Evolutionary conservation across 192 early-diverging fungal species (phyloP).

Genomic region (Dissophora ornata): DNA sequence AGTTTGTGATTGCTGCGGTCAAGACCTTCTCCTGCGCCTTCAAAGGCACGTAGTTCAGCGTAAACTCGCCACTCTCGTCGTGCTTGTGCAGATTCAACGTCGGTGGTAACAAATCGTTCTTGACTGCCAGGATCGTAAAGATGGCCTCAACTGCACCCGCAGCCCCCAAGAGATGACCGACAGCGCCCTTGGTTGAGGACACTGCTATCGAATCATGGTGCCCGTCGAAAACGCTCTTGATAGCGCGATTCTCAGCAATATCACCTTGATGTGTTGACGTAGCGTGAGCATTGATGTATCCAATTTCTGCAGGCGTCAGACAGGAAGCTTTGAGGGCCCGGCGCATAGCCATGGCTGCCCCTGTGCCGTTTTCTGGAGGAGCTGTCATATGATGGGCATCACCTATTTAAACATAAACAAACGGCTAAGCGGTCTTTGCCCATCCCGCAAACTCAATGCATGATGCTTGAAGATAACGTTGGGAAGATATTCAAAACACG

Average conservation of each 20-base stretch:
- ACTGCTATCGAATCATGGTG: conserved; percentile 67
- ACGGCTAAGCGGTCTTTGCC: too few relatives aligned
- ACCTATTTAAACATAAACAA: too few relatives aligned
- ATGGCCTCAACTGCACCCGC: conserved; percentile 95
- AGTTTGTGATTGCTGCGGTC: conserved; percentile 82
- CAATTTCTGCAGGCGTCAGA: conserved; percentile 70
- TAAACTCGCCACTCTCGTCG: conserved; percentile 74
- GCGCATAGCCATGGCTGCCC: conserved; percentile 90
- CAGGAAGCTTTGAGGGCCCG: conserved; percentile 76
- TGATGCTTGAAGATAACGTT: too few relatives aligned
- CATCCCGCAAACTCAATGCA: too few relatives aligned
- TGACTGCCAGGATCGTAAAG: conserved; percentile 83
- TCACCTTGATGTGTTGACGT: conserved; percentile 89
- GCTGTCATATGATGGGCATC: conserved; percentile 96
- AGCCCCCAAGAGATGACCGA: conserved; percentile 94
- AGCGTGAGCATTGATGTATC: conserved; percentile 96
- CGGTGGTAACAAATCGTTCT: conserved; percentile 81
- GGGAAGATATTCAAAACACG: neutral
- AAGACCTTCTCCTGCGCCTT: conserved; percentile 71
- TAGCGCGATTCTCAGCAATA: conserved; percentile 86
- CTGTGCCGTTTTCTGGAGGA: conserved; percentile 85
- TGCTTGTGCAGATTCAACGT: conserved; percentile 82
- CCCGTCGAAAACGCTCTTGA: conserved; percentile 79
- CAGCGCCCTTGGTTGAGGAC: conserved; percentile 92
- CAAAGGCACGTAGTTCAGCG: conserved; percentile 85